Conservation (phyloP, 192 early-diverging fungal genomes). For the Linnemannia hyalina region DNA sequence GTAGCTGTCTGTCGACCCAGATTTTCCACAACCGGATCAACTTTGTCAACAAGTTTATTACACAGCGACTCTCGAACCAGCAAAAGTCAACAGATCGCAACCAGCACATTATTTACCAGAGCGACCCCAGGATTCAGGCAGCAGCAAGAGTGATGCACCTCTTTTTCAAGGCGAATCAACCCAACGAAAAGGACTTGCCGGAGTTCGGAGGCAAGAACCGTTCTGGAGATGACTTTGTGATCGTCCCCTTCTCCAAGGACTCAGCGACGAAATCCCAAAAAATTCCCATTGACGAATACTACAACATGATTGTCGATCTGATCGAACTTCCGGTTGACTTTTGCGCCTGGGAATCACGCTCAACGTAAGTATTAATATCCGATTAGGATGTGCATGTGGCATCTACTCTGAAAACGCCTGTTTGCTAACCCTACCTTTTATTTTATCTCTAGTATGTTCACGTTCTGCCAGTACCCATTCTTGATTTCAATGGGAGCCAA, state of each 20-base stretch:
- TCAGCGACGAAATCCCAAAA: slow-evolving; percentile 80
- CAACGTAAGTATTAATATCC: slow-evolving; percentile 46
- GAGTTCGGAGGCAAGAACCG: slow-evolving; percentile 27
- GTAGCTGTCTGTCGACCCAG: slow-evolving; percentile 63
- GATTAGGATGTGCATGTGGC: background rate
- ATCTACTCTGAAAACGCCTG: background rate
- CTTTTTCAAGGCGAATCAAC: slow-evolving; percentile 62
- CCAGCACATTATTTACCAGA: slow-evolving; percentile 72
- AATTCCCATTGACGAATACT: slow-evolving; percentile 82
- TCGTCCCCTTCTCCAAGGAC: slow-evolving; percentile 47
- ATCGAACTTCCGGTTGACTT: slow-evolving; percentile 81
- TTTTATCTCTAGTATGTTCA: slow-evolving; percentile 67
- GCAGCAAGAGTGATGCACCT: slow-evolving; percentile 93
- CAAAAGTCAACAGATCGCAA: slow-evolving; percentile 56
- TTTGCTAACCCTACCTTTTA: background rate
- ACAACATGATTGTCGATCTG: slow-evolving; percentile 84
- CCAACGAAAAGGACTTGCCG: slow-evolving; percentile 34
- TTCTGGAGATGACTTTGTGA: slow-evolving; percentile 27
- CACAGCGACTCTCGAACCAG: slow-evolving; percentile 82
- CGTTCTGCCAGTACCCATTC: slow-evolving; percentile 89
- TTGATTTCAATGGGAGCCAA: slow-evolving; percentile 82
- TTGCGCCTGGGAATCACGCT: slow-evolving; percentile 78
- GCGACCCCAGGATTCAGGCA: slow-evolving; percentile 87
- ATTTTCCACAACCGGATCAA: slow-evolving; percentile 80
- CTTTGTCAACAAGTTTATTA: slow-evolving; percentile 89